Evolutionary conservation across 1,284 basidiomycete genomes (phyloP).

Genomic region (Neonothopanus nambi): DNA sequence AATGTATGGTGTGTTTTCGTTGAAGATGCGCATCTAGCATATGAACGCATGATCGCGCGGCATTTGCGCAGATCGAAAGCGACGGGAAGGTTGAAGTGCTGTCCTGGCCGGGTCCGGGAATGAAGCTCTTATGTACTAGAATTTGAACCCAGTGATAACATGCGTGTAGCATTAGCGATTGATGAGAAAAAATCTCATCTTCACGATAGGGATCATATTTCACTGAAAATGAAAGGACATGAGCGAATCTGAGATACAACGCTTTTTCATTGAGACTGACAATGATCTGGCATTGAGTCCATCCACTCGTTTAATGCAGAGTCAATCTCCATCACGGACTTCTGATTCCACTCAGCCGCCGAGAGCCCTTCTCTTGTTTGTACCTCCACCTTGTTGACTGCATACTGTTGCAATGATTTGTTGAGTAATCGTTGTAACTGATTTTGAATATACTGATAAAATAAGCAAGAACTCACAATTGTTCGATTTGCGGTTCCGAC

Average conservation of each 20-base stretch:
- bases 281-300: slow-evolving; percentile 65
- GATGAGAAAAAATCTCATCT: slow-evolving; percentile 61
- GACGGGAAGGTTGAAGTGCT: slow-evolving; percentile 65
- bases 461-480: slow-evolving; percentile 40
- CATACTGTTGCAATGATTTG: slow-evolving; percentile 47
- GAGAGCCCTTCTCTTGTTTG: slow-evolving; percentile 46
- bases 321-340: slow-evolving; percentile 74
- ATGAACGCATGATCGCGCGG: slow-evolving; percentile 77
- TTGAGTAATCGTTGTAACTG: background rate
- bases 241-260: background rate
- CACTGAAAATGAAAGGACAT: slow-evolving; percentile 40
- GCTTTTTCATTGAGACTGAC: slow-evolving; percentile 28
- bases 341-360: slow-evolving; percentile 62
- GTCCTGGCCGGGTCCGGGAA: slow-evolving; percentile 62
- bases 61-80: slow-evolving; percentile 84
- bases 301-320: slow-evolving; percentile 79
- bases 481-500: slow-evolving; percentile 65
- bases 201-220: slow-evolving; percentile 73
- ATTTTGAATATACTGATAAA: too few species aligned
- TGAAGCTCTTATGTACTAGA: slow-evolving; percentile 79
- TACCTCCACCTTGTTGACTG: slow-evolving; percentile 67
- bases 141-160: slow-evolving; percentile 77
- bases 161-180: slow-evolving; percentile 67
- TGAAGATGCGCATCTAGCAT: slow-evolving; percentile 58
- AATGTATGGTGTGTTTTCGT: slow-evolving; percentile 25